Conservation (phyloP, 2,329 filamentous ascomycete species). For the Ceratocystis variospora region DNA sequence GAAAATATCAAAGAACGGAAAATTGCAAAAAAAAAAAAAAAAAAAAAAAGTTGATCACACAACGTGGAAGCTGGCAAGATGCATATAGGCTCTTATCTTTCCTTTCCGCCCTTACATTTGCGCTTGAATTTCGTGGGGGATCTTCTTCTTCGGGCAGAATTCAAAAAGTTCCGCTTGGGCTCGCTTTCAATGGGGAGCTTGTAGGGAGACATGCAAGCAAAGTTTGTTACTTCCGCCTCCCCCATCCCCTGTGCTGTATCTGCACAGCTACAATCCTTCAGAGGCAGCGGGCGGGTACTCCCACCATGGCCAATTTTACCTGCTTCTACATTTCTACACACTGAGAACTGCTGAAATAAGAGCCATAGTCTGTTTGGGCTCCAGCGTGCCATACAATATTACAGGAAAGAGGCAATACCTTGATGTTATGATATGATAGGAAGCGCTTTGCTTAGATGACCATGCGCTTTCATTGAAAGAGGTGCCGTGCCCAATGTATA, state of each 20-base stretch:
- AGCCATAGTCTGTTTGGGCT: too few relatives aligned
- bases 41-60: too few relatives aligned
- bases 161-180: background rate
- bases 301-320: background rate
- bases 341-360: background rate
- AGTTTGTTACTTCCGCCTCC: too few relatives aligned
- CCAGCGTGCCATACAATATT: too few relatives aligned
- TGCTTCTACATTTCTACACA: background rate
- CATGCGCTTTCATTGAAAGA: too few relatives aligned
- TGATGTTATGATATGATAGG: too few relatives aligned
- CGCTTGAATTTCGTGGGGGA: background rate
- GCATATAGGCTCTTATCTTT: background rate
- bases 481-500: too few relatives aligned
- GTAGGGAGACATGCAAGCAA: background rate
- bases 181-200: background rate
- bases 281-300: background rate
- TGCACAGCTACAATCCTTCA: background rate
- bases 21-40: background rate
- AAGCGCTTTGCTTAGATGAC: too few relatives aligned
- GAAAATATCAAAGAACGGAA: background rate
- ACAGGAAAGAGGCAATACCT: too few relatives aligned
- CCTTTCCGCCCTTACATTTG: background rate
- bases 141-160: background rate
- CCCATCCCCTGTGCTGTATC: background rate
- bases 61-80: background rate